A percentile compares a stretch with the other conserved stretches of the same genome.
These are phyloP conservation scores for Hsuehochloa calcarea DNA, from an alignment of 176 grass and related monocot species.

Conservation along the genomic window DNA sequence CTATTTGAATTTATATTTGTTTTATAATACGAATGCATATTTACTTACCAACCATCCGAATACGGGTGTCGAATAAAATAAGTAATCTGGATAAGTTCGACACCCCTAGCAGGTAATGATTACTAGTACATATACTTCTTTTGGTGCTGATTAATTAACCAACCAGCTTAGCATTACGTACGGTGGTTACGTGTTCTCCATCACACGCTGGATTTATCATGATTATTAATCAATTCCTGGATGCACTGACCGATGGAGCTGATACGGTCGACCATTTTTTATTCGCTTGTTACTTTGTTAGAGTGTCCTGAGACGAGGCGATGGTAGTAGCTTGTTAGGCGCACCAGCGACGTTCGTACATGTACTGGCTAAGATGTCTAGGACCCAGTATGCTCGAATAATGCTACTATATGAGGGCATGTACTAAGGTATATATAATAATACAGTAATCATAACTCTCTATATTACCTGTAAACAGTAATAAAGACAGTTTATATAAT, in stretches of 20 bases:
- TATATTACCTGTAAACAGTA: no score
- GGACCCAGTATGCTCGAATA: neutral
- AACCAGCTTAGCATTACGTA: neutral
- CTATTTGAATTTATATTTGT: no score
- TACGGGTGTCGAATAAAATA: no score
- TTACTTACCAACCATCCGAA: no score
- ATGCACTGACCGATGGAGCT: neutral
- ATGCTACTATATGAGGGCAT: no score
- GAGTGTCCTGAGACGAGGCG: neutral
- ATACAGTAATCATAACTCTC: no score
- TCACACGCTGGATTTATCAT: neutral
- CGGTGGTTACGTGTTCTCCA: constrained; percentile 15
- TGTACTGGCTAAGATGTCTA: neutral
- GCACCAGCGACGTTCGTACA: neutral
- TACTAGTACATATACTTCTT: no score
- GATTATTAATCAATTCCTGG: neutral
- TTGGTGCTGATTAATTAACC: neutral
- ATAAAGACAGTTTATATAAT: no score
- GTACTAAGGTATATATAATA: no score
- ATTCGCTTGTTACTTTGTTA: neutral
- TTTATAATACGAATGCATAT: no score
- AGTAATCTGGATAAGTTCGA: no score
- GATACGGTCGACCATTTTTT: neutral
- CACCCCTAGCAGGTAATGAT: no score
- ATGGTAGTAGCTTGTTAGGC: neutral